Percentiles rank a stretch among this genome's conserved stretches.
These are phyloP conservation scores for Cymodocea nodosa DNA, from an alignment of 116 monocot species.

Conservation along the genomic window DNA sequence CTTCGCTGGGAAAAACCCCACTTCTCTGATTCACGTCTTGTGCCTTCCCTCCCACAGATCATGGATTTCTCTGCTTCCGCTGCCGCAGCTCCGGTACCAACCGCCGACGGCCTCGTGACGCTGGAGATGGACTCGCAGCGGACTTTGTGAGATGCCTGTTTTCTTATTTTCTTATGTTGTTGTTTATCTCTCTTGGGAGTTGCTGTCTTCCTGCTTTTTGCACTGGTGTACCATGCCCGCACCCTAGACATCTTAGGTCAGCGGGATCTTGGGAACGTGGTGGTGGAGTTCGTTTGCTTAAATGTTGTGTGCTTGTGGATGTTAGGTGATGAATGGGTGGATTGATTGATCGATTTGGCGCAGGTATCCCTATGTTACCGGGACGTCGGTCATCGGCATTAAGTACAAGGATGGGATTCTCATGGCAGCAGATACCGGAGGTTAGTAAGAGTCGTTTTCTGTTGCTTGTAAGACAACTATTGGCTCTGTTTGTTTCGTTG, in stretches of 20 bases:
- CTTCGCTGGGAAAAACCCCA: no score
- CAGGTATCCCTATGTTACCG: conserved; percentile 64
- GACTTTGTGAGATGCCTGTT: background rate
- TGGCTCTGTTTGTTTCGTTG: background rate
- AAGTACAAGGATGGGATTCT: conserved; percentile 88
- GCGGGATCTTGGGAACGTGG: background rate
- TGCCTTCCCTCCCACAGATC: background rate
- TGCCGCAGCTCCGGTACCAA: background rate
- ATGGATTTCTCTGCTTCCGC: background rate
- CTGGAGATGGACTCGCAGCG: conserved; percentile 6
- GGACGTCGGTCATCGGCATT: conserved; percentile 63
- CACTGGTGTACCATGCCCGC: no score
- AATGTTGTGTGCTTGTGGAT: background rate
- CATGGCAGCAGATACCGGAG: conserved; percentile 70
- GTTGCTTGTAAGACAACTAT: background rate
- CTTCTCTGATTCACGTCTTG: no score
- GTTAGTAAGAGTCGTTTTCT: conserved; percentile 6
- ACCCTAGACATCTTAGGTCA: background rate
- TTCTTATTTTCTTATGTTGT: background rate
- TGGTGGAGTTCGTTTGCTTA: background rate
- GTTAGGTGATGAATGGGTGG: background rate
- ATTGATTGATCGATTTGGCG: background rate
- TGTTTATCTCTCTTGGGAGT: background rate
- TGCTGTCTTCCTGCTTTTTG: background rate
- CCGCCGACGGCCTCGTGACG: conserved; percentile 3